These are phyloP conservation scores for Penicillium vulpinum DNA, from an alignment of 2,329 filamentous ascomycete genomes.

Conservation along the genomic window DNA sequence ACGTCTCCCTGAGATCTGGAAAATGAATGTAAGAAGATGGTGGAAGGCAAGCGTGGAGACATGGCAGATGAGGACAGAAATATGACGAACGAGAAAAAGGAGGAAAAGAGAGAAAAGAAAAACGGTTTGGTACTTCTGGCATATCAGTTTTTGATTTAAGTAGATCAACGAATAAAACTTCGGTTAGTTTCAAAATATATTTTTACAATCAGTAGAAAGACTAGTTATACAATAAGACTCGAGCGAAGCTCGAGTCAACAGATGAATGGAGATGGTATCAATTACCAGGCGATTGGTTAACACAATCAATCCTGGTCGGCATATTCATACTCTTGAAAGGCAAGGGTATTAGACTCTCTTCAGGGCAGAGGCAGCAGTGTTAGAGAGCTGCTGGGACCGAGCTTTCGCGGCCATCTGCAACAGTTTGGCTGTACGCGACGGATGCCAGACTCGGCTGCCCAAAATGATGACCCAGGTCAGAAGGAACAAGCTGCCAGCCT, in stretches of 20 bases:
- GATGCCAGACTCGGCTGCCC: constrained; percentile 74
- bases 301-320: constrained; percentile 7
- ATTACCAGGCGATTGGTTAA: constrained; percentile 1
- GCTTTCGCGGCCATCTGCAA: constrained; percentile 51
- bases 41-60: neutral
- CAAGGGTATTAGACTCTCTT: constrained; percentile 15
- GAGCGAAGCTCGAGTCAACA: neutral
- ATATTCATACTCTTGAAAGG: constrained; percentile 17
- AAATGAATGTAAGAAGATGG: neutral
- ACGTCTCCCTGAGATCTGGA: neutral
- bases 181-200: neutral
- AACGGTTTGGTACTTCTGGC: neutral
- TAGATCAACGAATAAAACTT: constrained; percentile 4
- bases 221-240: constrained; percentile 24
- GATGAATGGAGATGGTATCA: constrained; percentile 31
- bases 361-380: constrained; percentile 24
- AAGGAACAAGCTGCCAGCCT: constrained; percentile 83
- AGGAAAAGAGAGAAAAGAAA: neutral
- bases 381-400: constrained; percentile 29
- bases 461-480: constrained; percentile 79
- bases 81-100: neutral
- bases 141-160: neutral
- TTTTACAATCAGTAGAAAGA: constrained; percentile 3
- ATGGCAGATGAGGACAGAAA: neutral
- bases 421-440: constrained; percentile 62